These are phyloP conservation scores for Zygoascus tannicola DNA, from an alignment of 805 yeast genomes.

Conservation along the genomic window DNA sequence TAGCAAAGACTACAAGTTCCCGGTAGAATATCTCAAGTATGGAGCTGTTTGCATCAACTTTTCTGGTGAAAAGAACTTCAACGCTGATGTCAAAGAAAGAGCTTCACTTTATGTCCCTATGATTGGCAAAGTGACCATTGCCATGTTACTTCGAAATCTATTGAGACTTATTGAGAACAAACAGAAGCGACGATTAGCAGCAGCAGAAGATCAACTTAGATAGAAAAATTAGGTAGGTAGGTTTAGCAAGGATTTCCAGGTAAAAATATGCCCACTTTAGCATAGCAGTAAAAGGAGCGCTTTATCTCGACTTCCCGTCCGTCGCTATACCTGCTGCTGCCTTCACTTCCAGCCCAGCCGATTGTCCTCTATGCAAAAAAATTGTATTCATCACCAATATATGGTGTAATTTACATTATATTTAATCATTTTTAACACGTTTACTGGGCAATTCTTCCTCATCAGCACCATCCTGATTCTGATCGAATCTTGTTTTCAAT, in stretches of 20 bases:
- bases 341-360: too few species aligned
- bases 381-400: too few species aligned
- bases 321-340: too few species aligned
- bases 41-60: slow-evolving; percentile 91
- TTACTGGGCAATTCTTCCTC: slow-evolving; percentile 34
- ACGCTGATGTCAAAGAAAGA: slow-evolving; percentile 62
- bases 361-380: too few species aligned
- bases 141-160: slow-evolving; percentile 87
- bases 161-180: slow-evolving; percentile 71
- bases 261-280: too few species aligned
- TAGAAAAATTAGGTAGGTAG: too few species aligned
- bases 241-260: too few species aligned
- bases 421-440: background rate
- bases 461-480: slow-evolving; percentile 47
- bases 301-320: too few species aligned
- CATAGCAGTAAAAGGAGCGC: too few species aligned
- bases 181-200: slow-evolving; percentile 9
- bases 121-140: slow-evolving; percentile 92
- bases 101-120: slow-evolving; percentile 93
- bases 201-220: background rate
- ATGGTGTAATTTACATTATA: too few species aligned
- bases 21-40: slow-evolving; percentile 64
- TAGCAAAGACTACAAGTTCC: slow-evolving; percentile 71
- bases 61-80: slow-evolving; percentile 80
- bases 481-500: slow-evolving; percentile 78